Evolutionary conservation across 257 asterid species (phyloP).

Genomic region (Nicotiana otophora): DNA sequence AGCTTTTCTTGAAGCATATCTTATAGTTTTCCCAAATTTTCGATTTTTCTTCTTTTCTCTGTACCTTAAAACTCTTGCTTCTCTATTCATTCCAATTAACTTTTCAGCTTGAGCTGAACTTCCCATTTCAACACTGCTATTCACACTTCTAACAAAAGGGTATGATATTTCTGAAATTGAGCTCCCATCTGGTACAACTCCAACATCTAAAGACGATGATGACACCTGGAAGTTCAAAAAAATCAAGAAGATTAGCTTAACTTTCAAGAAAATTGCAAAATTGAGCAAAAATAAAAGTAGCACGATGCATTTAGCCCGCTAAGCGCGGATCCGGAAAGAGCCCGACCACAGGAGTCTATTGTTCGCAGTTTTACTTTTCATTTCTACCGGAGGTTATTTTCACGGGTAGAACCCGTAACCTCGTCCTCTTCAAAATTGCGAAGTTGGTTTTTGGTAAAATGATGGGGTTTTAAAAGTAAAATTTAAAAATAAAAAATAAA

Average conservation of each 20-base stretch:
- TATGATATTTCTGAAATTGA: constrained; percentile 56
- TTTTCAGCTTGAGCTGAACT: constrained; percentile 22
- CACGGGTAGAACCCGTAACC: too few species aligned
- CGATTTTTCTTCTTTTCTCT: constrained; percentile 78
- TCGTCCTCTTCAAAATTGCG: too few species aligned
- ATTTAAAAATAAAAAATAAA: too few species aligned
- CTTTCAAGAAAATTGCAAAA: not conserved
- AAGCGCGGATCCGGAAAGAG: too few species aligned
- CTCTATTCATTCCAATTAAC: constrained; percentile 46
- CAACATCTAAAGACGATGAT: constrained; percentile 73
- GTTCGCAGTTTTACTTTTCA: fast-evolving
- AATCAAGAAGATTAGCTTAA: not conserved
- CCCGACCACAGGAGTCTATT: too few species aligned
- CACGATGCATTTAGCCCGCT: too few species aligned
- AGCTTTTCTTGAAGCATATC: constrained; percentile 86
- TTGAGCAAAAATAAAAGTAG: too few species aligned
- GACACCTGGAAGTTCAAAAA: constrained; percentile 47
- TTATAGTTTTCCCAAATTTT: constrained; percentile 74
- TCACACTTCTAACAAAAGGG: constrained; percentile 25
- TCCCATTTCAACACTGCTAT: constrained; percentile 18
- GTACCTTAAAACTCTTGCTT: constrained; percentile 79
- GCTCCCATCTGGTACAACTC: constrained; percentile 76
- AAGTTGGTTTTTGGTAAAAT: not conserved
- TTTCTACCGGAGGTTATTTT: too few species aligned
- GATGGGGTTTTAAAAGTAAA: not conserved